Conservation (phyloP, 192 early-diverging fungal genomes). For the Umbelopsis vinacea region DNA sequence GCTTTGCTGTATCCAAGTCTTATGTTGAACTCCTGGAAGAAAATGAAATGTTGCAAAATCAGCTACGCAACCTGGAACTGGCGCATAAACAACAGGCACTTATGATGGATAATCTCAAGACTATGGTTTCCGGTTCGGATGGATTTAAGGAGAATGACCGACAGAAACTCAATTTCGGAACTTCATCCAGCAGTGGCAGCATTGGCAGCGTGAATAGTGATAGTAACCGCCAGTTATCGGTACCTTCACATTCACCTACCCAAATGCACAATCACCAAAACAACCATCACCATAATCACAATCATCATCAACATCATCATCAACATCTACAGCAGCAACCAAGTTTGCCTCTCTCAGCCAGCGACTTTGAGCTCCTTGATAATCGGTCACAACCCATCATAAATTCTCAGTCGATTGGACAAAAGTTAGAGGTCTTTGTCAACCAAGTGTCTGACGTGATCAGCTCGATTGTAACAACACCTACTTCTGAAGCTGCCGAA, state of each 20-base stretch:
- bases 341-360: not conserved
- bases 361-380: conserved; percentile 9
- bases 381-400: conserved; percentile 15
- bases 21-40: conserved; percentile 45
- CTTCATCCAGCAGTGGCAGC: not conserved
- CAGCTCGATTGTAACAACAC: conserved; percentile 7
- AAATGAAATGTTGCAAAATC: conserved; percentile 40
- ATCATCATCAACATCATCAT: not conserved
- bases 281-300: not conserved
- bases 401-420: conserved; percentile 10
- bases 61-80: conserved; percentile 34
- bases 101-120: conserved; percentile 34
- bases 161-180: conserved; percentile 5
- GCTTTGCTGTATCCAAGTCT: conserved; percentile 41
- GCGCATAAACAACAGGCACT: conserved; percentile 40
- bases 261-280: not conserved
- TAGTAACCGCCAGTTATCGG: not conserved
- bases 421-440: conserved; percentile 8
- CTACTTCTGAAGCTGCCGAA: not conserved
- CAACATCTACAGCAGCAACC: conserved; percentile 3
- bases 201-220: conserved; percentile 6
- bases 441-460: conserved; percentile 1
- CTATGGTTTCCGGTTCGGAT: not conserved
- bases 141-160: not conserved
- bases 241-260: not conserved